Evolutionary conservation across 805 yeast species (phyloP), one percentile per base, ranked within the genome.

Genomic region (Barnettozyma sucrosica): DNA sequence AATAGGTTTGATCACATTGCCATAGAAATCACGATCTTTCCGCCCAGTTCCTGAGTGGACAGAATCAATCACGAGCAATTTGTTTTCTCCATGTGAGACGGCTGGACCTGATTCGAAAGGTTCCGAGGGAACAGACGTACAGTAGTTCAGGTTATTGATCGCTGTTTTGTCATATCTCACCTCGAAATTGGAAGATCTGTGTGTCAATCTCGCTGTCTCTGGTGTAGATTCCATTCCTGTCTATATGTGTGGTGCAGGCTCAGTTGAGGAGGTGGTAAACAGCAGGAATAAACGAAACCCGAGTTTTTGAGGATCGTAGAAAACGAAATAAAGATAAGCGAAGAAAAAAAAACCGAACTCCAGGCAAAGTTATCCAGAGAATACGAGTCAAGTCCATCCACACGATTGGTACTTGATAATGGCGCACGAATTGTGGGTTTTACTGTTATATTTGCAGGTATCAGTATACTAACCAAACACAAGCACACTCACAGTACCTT

Each of bases 401-500:
- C 32, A 13, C 16, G 13, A 13, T 28, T 28, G n/a, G n/a, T n/a
- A n/a, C n/a, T 28, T 9, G 13, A 28, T 7, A 28, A 39, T 39
- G 42, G n/a, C 42, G 4, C 42, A 39, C 10, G 42, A 39, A 39
- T 39, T 39, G 42, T 39, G n/a, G 25, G 42, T 39, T 9, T 2
- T 18, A 6, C 32, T 4, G 16, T 11, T 13, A 14, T 4, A 13
- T 28, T 3, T 13, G 13, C 32, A 28, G 5, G 5, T 13, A 28
- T 13, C 16, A 28, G 4, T 11, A 4, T 28, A 28, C 32, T 28
- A 14, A 28, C 32, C 14, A 5, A 13, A 28, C n/a, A 28, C 9
- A 28, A 28, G 76, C 59, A 61, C 66, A 34, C 63, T 86, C 24
- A 65, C 67, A 19, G 70, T 89, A 7, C 96, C 96, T 7, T 85